phyloP scores from a whole-genome alignment of 306 rosid genomes.

The Corylus avellana region DNA sequence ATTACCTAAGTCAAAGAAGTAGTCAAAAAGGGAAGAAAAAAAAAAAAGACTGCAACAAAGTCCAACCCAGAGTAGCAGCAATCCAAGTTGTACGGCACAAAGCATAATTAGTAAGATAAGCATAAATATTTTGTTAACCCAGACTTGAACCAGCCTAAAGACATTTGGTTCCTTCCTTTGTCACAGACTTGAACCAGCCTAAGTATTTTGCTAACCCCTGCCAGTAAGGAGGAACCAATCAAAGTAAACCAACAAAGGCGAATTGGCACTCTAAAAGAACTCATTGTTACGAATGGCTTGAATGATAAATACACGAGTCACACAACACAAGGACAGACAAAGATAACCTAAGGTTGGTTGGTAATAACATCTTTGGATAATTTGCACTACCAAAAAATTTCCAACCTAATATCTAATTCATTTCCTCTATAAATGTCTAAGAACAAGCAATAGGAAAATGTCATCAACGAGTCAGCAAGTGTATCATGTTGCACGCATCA shows the following conservation, averaged over 20 bases:
- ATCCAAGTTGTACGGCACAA: not conserved
- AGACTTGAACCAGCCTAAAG: not conserved
- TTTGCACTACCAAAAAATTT: no score
- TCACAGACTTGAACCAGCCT: not conserved
- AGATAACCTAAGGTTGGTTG: no score
- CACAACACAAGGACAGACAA: not conserved
- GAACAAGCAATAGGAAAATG: constrained; percentile 23
- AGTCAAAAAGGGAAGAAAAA: not conserved
- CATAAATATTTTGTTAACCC: not conserved
- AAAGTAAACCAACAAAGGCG: not conserved
- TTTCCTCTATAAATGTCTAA: no score
- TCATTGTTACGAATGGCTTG: not conserved
- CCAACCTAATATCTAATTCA: no score
- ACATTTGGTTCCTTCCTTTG: constrained; percentile 1
- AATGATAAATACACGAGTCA: not conserved
- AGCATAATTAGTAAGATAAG: not conserved
- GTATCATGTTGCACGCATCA: constrained; percentile 22
- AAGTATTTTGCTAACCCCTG: not conserved
- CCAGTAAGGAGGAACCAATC: not conserved
- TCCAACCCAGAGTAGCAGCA: not conserved
- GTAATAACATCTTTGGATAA: no score
- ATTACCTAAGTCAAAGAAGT: not conserved
- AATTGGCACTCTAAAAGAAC: not conserved
- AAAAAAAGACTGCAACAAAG: not conserved
- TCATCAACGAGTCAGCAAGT: constrained; percentile 1